Conservation (phyloP, 345 rosid genomes). For the Nephelium lappaceum region DNA sequence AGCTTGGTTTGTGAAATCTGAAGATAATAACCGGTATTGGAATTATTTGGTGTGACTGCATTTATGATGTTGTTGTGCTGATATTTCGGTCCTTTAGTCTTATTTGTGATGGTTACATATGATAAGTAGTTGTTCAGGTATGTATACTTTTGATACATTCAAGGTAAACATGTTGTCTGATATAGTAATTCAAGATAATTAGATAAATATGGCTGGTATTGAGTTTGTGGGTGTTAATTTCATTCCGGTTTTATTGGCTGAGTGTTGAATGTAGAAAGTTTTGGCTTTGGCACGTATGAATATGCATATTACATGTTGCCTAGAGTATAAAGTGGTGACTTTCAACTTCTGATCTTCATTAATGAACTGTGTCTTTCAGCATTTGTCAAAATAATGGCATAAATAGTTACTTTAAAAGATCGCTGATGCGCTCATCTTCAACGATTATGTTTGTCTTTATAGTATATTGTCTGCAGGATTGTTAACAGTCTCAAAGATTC, state of each 20-base stretch:
- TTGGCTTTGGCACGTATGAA: not conserved
- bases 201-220: not conserved
- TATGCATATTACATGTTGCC: not conserved
- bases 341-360: not conserved
- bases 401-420: not conserved
- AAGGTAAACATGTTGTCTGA: not conserved
- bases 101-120: not conserved
- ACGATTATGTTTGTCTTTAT: not conserved
- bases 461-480: not conserved
- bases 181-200: not conserved
- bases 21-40: not conserved
- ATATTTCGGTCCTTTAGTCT: not conserved
- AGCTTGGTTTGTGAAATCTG: not conserved
- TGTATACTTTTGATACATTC: not conserved
- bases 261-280: not conserved
- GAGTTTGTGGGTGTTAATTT: not conserved
- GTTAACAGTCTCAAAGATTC: not conserved
- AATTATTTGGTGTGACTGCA: not conserved
- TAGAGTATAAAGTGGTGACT: not conserved
- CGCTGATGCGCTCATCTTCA: not conserved
- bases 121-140: not conserved
- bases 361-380: not conserved
- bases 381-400: not conserved
- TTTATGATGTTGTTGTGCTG: not conserved
- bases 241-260: not conserved